Evolutionary conservation across 176 grass and related monocot genomes (phyloP).

Genomic region (Triticum timopheevii): DNA sequence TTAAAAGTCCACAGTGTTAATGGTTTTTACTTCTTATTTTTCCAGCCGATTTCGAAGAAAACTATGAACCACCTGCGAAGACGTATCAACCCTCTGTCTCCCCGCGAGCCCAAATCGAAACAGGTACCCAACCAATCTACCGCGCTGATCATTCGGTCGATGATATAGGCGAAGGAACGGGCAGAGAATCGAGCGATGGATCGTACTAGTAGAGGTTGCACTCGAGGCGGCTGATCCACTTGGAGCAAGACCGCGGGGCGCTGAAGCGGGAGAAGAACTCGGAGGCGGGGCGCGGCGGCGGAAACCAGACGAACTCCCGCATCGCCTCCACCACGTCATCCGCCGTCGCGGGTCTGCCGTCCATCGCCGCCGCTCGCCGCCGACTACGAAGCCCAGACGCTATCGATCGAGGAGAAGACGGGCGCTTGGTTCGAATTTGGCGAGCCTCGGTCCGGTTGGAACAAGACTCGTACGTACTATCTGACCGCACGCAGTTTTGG

Average conservation of each 20-base stretch:
- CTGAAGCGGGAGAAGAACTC: slow-evolving; percentile 99
- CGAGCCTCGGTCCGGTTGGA: neutral
- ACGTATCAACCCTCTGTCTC: no score
- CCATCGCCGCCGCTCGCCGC: slow-evolving; percentile 51
- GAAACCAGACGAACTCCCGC: slow-evolving; percentile 91
- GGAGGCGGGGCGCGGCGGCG: slow-evolving; percentile 74
- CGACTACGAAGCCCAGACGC: no score
- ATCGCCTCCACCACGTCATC: slow-evolving; percentile 98
- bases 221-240: slow-evolving; percentile 97
- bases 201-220: slow-evolving; percentile 99
- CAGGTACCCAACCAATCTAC: neutral
- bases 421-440: neutral
- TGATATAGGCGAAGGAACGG: no score
- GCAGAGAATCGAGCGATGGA: neutral
- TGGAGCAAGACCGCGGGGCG: slow-evolving; percentile 88
- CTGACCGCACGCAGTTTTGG: no score
- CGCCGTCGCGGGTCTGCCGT: slow-evolving; percentile 88
- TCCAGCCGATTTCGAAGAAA: no score
- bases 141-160: no score
- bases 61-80: no score
- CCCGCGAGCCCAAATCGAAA: no score
- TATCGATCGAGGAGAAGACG: no score
- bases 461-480: no score
- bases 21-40: no score
- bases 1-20: no score